Evolutionary conservation across 768 basidiomycete genomes (phyloP).

Genomic region (Mycena pura): DNA sequence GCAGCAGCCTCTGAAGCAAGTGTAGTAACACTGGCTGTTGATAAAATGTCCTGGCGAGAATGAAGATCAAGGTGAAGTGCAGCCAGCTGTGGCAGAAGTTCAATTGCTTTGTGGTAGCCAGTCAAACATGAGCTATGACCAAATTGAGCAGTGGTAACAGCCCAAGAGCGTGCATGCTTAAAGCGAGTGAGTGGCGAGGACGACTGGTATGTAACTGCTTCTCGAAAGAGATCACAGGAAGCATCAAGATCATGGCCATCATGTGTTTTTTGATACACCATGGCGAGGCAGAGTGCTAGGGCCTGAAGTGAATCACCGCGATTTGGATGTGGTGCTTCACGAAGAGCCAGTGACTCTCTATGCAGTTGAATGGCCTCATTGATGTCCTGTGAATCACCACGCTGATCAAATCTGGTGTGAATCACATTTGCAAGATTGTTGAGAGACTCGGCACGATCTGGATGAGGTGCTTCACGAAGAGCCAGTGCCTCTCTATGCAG

Average conservation of each 20-base stretch:
- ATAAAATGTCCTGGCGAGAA: conserved; percentile 1
- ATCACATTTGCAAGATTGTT: conserved; percentile 26
- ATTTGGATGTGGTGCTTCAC: conserved; percentile 27
- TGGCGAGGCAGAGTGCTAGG: neutral
- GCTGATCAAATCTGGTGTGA: conserved; percentile 31
- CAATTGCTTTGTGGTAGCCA: conserved; percentile 1
- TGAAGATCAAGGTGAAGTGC: neutral
- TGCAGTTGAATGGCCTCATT: conserved; percentile 32
- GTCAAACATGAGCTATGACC: neutral
- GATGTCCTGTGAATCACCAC: conserved; percentile 33
- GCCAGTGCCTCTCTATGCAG: conserved; percentile 16
- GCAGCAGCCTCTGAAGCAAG: conserved; percentile 2
- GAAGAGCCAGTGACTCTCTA: conserved; percentile 29
- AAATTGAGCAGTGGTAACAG: neutral
- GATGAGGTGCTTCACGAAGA: conserved; percentile 18
- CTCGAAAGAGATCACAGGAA: neutral
- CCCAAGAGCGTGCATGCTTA: neutral
- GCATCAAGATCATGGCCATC: neutral
- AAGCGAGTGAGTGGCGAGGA: neutral
- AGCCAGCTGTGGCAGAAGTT: conserved; percentile 7
- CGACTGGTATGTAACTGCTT: neutral
- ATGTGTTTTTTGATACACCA: neutral
- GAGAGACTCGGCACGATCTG: conserved; percentile 1
- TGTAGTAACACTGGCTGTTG: neutral
- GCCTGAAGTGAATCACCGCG: conserved; percentile 2